Percentiles rank a stretch among this genome's conserved stretches.
phyloP scores from a whole-genome alignment of 2,329 filamentous ascomycete species.

The Dothiorella sarmentorum region DNA sequence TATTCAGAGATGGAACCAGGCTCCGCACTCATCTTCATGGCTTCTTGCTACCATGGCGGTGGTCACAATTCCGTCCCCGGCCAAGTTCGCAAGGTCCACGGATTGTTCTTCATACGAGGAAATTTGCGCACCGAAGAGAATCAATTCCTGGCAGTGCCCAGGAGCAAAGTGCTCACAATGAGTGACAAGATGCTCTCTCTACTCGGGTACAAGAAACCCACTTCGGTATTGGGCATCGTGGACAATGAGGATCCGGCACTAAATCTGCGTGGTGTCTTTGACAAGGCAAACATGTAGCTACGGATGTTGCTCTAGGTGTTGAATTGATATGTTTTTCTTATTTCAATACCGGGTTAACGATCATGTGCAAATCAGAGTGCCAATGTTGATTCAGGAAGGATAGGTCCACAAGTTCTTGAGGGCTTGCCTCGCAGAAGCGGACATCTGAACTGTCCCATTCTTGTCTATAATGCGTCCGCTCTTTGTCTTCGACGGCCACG shows the following conservation, averaged over 20 bases:
- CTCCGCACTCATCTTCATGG: constrained; percentile 37
- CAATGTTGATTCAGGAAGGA: too few species aligned
- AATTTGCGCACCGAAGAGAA: constrained; percentile 34
- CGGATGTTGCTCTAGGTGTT: too few species aligned
- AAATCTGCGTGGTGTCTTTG: constrained; percentile 22
- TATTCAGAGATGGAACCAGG: constrained; percentile 36
- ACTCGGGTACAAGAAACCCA: constrained; percentile 35
- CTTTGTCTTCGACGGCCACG: constrained; percentile 85
- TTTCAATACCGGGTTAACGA: too few species aligned
- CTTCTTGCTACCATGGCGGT: constrained; percentile 33
- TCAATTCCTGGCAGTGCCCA: constrained; percentile 33
- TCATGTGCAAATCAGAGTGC: too few species aligned
- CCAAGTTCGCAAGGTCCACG: constrained; percentile 28
- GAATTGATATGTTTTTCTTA: too few species aligned
- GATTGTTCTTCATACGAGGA: constrained; percentile 33
- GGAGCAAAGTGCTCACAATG: constrained; percentile 31
- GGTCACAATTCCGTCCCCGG: constrained; percentile 28
- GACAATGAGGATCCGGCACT: constrained; percentile 30
- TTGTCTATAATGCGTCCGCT: constrained; percentile 83
- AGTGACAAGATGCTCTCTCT: constrained; percentile 32
- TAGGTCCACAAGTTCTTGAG: too few species aligned
- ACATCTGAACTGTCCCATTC: too few species aligned
- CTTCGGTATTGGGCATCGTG: constrained; percentile 31
- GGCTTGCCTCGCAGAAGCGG: too few species aligned
- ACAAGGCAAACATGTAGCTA: background rate